A percentile compares a stretch with the other conserved stretches of the same genome.
Conservation (phyloP, 2,329 filamentous ascomycete species). For the Epichloe brachyelytri region DNA sequence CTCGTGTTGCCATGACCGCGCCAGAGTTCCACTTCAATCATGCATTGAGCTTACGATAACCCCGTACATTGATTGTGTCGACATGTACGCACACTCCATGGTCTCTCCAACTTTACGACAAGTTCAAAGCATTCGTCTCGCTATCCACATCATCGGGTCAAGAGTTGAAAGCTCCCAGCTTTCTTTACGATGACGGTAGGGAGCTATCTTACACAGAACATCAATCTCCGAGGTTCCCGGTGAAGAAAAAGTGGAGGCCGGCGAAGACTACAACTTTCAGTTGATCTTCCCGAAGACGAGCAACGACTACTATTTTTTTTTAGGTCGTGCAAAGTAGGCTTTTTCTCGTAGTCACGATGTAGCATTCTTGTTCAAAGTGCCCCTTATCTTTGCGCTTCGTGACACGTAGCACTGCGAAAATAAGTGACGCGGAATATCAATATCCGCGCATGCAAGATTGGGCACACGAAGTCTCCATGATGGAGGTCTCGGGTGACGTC, state of each 20-base stretch:
- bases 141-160: too few species aligned
- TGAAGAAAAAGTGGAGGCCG: neutral
- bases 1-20: slow-evolving; percentile 1
- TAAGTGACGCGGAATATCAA: neutral
- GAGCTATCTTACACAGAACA: too few species aligned
- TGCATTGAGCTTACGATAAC: neutral
- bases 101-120: too few species aligned
- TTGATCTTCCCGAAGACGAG: neutral
- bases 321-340: too few species aligned
- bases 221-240: neutral
- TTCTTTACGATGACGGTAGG: too few species aligned
- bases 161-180: too few species aligned
- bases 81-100: too few species aligned
- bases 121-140: too few species aligned
- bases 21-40: neutral
- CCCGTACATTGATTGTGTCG: too few species aligned
- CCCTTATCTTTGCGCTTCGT: neutral
- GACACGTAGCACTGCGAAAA: neutral
- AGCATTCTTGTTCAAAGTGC: neutral
- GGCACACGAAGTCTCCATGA: neutral
- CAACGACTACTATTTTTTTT: too few species aligned
- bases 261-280: too few species aligned
- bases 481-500: too few species aligned
- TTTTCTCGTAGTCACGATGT: neutral
- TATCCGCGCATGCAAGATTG: neutral